Conservation (phyloP, 371 early-diverging fungal genomes). For the Capillidium rhysosporum region DNA sequence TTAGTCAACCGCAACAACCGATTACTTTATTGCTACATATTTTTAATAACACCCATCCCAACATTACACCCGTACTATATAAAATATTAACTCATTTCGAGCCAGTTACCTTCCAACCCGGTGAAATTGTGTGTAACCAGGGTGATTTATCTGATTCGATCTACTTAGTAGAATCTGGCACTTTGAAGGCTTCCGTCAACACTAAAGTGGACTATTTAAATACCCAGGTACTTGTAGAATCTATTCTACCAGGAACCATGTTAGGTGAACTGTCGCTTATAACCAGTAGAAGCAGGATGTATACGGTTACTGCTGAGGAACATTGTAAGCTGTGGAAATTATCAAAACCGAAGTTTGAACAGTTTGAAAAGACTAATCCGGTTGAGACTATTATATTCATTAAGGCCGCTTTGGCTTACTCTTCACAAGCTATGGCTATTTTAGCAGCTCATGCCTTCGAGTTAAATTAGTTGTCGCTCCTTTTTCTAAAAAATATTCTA, state of each 20-base stretch:
- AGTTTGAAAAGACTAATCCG: neutral
- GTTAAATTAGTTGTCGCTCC: too few species aligned
- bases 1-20: neutral
- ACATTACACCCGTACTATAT: neutral
- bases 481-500: too few species aligned
- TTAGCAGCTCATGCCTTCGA: neutral
- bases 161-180: slow-evolving; percentile 59
- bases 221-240: slow-evolving; percentile 21
- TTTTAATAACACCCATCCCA: neutral
- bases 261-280: slow-evolving; percentile 54
- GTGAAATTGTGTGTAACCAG: slow-evolving; percentile 36
- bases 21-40: neutral
- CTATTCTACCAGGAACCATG: slow-evolving; percentile 51
- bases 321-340: neutral
- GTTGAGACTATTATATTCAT: neutral
- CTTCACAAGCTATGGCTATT: neutral
- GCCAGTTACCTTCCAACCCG: slow-evolving; percentile 4
- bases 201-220: neutral
- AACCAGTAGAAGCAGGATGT: slow-evolving; percentile 9
- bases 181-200: slow-evolving; percentile 30
- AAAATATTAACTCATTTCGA: neutral
- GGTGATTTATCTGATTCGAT: slow-evolving; percentile 37
- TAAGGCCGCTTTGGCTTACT: neutral
- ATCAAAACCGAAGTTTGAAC: neutral
- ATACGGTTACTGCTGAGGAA: neutral